Base-by-base conservation (phyloP, 495 filamentous ascomycete species). In the Darksidea phi region DNA sequence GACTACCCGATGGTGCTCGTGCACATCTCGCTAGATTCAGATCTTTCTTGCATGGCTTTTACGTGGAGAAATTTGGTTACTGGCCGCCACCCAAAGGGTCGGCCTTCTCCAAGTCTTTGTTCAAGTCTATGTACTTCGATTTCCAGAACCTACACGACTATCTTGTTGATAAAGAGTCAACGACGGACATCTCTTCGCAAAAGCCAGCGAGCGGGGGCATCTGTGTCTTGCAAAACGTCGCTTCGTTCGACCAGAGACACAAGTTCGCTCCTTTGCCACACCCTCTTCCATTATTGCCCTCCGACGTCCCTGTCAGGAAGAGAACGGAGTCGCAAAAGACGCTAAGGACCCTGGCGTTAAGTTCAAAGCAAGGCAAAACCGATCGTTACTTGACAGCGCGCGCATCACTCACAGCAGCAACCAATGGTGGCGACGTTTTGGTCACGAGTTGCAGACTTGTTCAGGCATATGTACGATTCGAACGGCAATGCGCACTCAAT, bases 11-110 rank as follows among this genome's bases (percentile, higher is more conserved):
- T 4, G 78, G 75, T 6, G 78, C 78, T 20, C 72, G 78, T 58
- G 69, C 76, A 10, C 86, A 88, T 68, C 79, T 88, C 4, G 81
- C 86, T 53, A 77, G 77, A 7, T 88, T 89, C 68, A 76, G 86
- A 41, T 78, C 78, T 13, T 86, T 86, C 52, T 70, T 89, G 4
- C 76, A 82, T 17, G 71, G 72, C n/a, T 84, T 77, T 63, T 88
- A 85, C 69, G 73, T 81, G 13, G 74, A 74, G 15, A 83, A 80
- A 60, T 79, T 85, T 45, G 85, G 86, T 3, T 85, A 83, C 67
- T 89, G 85, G 70, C 86, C 86, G 1, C 86, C 86, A 3, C 69
- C 71, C 4, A 71, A 70, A 45, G 65, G 64, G 6, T 68, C 67
- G 15, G 61, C 71, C 11, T 84, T 84, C 59, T 76, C 81, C n/a